Evolutionary conservation across 2,329 filamentous ascomycete species (phyloP).

Genomic region (Rhinocladiella similis): DNA sequence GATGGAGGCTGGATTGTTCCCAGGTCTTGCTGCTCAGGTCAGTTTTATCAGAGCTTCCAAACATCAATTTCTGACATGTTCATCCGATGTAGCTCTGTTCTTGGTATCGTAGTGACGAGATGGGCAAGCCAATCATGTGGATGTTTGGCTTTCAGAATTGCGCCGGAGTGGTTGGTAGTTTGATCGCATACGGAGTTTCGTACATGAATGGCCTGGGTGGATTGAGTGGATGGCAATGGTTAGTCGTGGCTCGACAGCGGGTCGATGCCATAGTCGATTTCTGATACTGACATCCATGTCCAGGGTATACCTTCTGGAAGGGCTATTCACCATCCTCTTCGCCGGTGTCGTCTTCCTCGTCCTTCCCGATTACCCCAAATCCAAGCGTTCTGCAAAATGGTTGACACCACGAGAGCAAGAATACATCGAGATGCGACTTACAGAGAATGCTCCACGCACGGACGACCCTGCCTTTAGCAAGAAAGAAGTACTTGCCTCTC

Average conservation of each 20-base stretch:
- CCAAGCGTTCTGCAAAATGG: conserved; percentile 45
- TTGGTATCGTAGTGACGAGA: conserved; percentile 51
- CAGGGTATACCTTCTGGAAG: conserved; percentile 48
- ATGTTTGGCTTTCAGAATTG: conserved; percentile 44
- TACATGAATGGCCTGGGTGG: conserved; percentile 29
- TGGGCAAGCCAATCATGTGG: conserved; percentile 44
- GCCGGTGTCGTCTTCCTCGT: conserved; percentile 39
- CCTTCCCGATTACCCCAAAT: conserved; percentile 49
- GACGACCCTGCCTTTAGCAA: conserved; percentile 43
- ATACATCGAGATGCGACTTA: conserved; percentile 50
- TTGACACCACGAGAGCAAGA: conserved; percentile 48
- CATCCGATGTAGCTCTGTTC: conserved; percentile 37
- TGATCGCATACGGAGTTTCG: conserved; percentile 32
- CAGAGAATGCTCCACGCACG: conserved; percentile 43
- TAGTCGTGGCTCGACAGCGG: neutral
- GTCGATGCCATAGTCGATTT: no score
- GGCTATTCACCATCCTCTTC: conserved; percentile 44
- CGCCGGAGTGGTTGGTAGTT: conserved; percentile 37
- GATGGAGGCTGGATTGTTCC: conserved; percentile 47
- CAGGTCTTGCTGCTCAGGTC: conserved; percentile 38
- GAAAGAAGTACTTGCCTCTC: conserved; percentile 39
- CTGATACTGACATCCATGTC: conserved; percentile 1
- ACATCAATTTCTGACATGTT: no score
- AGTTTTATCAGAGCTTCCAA: no score
- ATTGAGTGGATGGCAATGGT: conserved; percentile 31